phyloP scores from a whole-genome alignment of 805 yeast species.

The Debaryomyces tyrocola region DNA sequence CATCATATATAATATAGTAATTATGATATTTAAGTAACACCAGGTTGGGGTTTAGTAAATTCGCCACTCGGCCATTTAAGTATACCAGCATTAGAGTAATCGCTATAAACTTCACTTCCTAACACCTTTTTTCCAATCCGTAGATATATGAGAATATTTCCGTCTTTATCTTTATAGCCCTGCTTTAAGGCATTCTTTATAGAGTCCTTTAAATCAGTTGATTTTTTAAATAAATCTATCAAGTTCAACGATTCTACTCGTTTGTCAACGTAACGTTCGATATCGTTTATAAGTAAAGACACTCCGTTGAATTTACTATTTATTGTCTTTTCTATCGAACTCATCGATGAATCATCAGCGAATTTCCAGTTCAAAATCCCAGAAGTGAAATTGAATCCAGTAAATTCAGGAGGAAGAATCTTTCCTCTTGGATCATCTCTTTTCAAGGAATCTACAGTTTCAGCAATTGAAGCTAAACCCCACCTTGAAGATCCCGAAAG shows the following conservation, averaged over 20 bases:
- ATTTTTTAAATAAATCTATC: slow-evolving; percentile 17
- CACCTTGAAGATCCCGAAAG: slow-evolving; percentile 86
- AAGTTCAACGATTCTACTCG: slow-evolving; percentile 40
- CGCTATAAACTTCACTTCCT: slow-evolving; percentile 45
- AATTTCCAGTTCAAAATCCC: slow-evolving; percentile 40
- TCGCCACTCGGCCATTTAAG: slow-evolving; percentile 61
- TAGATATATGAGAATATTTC: slow-evolving; percentile 46
- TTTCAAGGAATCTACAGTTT: slow-evolving; percentile 63
- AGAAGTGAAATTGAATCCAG: slow-evolving; percentile 26
- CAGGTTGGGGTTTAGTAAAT: slow-evolving; percentile 51
- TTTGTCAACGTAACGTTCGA: slow-evolving; percentile 69
- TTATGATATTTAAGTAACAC: slow-evolving; percentile 40
- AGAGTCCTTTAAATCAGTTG: slow-evolving; percentile 21
- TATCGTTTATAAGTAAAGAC: slow-evolving; percentile 73
- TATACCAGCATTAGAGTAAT: slow-evolving; percentile 64
- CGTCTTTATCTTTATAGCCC: slow-evolving; percentile 22
- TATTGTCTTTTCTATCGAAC: slow-evolving; percentile 14
- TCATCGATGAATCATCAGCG: slow-evolving; percentile 2
- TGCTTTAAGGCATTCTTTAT: slow-evolving; percentile 29
- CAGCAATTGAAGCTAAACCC: slow-evolving; percentile 91
- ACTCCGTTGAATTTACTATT: slow-evolving; percentile 44
- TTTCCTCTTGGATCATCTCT: slow-evolving; percentile 72
- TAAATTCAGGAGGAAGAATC: slow-evolving; percentile 51
- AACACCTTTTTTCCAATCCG: slow-evolving; percentile 55
- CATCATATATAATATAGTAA: too few species aligned